phyloP scores from a whole-genome alignment of 495 filamentous ascomycete genomes.

The Annulohypoxylon nitens region DNA sequence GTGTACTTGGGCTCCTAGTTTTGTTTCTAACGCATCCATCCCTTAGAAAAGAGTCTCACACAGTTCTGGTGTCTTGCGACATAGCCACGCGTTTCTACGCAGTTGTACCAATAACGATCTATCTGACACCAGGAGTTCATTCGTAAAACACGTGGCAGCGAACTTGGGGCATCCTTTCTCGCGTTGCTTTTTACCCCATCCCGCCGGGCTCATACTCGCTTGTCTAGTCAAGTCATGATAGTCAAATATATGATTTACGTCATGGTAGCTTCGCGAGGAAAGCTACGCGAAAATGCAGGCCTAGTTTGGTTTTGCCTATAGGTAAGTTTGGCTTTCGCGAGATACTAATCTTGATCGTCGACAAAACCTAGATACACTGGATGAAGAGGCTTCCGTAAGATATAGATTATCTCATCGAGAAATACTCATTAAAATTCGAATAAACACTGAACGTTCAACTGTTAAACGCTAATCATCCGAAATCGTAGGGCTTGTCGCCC shows the following conservation, averaged over 20 bases:
- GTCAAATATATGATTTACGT: not conserved
- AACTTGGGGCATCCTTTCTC: slow-evolving; percentile 4
- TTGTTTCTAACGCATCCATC: slow-evolving; percentile 12
- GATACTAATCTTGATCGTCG: not conserved
- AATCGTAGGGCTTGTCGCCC: not conserved
- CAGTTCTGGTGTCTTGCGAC: slow-evolving; percentile 3
- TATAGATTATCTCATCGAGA: not conserved
- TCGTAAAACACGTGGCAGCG: slow-evolving; percentile 24
- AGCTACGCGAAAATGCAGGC: not conserved
- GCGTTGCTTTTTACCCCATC: slow-evolving; percentile 13
- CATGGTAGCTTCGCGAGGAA: slow-evolving; percentile 11
- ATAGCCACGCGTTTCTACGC: slow-evolving; percentile 12
- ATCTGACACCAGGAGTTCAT: not conserved
- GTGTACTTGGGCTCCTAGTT: not conserved
- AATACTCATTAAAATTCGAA: not conserved
- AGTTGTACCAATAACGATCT: slow-evolving; percentile 12
- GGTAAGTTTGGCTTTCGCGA: not conserved
- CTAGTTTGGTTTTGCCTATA: not conserved
- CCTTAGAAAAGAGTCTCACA: slow-evolving; percentile 16
- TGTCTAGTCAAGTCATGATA: not conserved
- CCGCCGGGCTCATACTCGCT: slow-evolving; percentile 11
- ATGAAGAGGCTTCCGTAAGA: not conserved
- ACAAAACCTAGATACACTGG: not conserved
- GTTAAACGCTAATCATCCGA: not conserved
- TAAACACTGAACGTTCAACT: not conserved